Evolutionary conservation across 495 filamentous ascomycete species (phyloP).

Genomic region (Poronia punctata): DNA sequence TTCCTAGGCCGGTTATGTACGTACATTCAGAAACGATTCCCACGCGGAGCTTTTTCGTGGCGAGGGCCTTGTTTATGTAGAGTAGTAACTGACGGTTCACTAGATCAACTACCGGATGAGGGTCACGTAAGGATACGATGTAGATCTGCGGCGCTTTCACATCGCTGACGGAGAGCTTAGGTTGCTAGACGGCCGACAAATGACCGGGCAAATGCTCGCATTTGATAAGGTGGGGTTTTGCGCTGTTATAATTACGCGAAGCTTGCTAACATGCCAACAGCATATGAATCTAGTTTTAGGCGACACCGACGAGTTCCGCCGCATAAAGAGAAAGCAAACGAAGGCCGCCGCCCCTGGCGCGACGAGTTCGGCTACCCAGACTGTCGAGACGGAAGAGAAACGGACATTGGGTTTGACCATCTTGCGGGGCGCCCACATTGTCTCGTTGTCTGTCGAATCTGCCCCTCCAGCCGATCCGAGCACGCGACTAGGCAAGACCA

Average conservation of each 20-base stretch:
- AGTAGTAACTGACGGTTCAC: constrained; percentile 26
- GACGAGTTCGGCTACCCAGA: constrained; percentile 41
- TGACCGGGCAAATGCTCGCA: constrained; percentile 94
- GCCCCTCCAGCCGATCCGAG: constrained; percentile 94
- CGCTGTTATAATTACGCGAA: not conserved
- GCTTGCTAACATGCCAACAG: constrained; percentile 39
- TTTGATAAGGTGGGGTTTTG: constrained; percentile 75
- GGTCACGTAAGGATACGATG: constrained; percentile 49
- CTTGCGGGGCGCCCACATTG: constrained; percentile 84
- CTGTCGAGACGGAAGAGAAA: constrained; percentile 90
- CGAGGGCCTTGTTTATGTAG: constrained; percentile 6
- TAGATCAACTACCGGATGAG: constrained; percentile 99
- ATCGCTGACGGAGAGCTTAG: constrained; percentile 4
- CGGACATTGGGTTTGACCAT: constrained; percentile 92
- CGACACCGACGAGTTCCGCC: constrained; percentile 98
- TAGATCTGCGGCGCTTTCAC: not conserved
- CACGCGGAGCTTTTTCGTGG: not conserved
- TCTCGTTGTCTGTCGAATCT: constrained; percentile 91
- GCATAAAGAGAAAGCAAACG: constrained; percentile 78
- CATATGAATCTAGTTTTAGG: constrained; percentile 99
- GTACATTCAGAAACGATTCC: constrained; percentile 32
- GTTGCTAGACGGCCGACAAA: constrained; percentile 89
- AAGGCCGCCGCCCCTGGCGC: constrained; percentile 69
- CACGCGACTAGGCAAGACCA: constrained; percentile 74
- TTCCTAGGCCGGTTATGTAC: constrained; percentile 89